Base-by-base conservation (phyloP, 2,329 filamentous ascomycete genomes). In the Aspergillus alliaceus region DNA sequence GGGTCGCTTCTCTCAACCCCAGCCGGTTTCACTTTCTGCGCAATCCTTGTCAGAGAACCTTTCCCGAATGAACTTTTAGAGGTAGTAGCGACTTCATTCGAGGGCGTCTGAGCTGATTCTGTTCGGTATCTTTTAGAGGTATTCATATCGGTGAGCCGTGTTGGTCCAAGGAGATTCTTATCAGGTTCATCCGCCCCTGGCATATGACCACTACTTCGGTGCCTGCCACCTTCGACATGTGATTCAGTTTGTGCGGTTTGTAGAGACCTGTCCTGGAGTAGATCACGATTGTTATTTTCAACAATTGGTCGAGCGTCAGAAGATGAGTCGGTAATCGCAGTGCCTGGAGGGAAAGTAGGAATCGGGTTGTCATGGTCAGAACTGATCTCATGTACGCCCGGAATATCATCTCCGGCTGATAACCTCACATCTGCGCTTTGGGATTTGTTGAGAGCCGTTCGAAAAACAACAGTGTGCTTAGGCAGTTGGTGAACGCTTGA, bases 381-480 rank as follows among this genome's bases (percentile, higher is more conserved):
- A 14, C 34, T 40, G 11, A 34, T 31, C 14, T 51, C 54, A 18
- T 32, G 22, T 44, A 35, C 9, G 15, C 42, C 34, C 24, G 40
- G 47, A 20, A 20, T 20, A 14, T 59, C 55, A 34, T 59, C 39
- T 20, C 48, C 54, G n/a, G 44, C 53, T 9, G 59, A 51, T 20
- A 67, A 67, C 29, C 70, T 67, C 27, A 77, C 57, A 53, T 76
- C 67, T 12, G 74, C 69, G 56, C 66, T 76, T 56, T 75, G 70
- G 5, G 69, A 69, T 50, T 69, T 72, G 52, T 76, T 79, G 51
- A 79, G 73, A 12, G 76, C 73, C 4, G 77, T 79, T 24, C 75
- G 69, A 52, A 80, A 80, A 6, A 80, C 74, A 32, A 80, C 66
- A 1, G 76, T 79, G 58, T 80, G 77, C 39, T 70, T 77, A 20